These are phyloP conservation scores for Macrocystidia cucumis DNA, from an alignment of 1,284 basidiomycete species.

Conservation along the genomic window DNA sequence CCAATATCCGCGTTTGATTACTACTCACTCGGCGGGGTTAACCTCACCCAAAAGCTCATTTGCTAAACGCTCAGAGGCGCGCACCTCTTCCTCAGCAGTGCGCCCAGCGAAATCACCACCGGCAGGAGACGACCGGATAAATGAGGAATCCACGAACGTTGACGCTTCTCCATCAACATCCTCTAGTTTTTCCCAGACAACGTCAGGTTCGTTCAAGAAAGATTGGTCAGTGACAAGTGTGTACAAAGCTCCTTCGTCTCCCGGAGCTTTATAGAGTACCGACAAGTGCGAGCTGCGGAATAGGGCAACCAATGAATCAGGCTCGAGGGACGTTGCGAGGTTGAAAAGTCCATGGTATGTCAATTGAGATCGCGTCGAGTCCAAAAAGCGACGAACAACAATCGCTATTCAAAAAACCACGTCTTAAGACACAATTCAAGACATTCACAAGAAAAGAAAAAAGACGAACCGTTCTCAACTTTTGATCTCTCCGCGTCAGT, in stretches of 20 bases:
- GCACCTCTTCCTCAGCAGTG: slow-evolving; percentile 53
- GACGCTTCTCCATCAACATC: slow-evolving; percentile 78
- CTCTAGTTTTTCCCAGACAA: slow-evolving; percentile 86
- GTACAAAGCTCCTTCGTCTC: slow-evolving; percentile 44
- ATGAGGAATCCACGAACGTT: slow-evolving; percentile 69
- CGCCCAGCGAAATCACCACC: slow-evolving; percentile 78
- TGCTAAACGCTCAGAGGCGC: slow-evolving; percentile 31
- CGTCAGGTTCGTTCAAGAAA: slow-evolving; percentile 67
- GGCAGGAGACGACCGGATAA: slow-evolving; percentile 53
- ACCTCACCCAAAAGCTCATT: slow-evolving; percentile 17
- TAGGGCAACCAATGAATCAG: slow-evolving; percentile 62
- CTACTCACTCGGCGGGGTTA: slow-evolving; percentile 34
- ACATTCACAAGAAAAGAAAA: not conserved
- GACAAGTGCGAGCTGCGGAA: slow-evolving; percentile 89
- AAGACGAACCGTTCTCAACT: slow-evolving; percentile 54
- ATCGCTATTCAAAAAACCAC: slow-evolving; percentile 38
- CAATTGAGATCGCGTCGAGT: slow-evolving; percentile 70
- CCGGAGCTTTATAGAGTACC: slow-evolving; percentile 63
- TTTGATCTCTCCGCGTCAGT: slow-evolving; percentile 47
- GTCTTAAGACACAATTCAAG: slow-evolving; percentile 3
- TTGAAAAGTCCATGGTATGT: slow-evolving; percentile 80
- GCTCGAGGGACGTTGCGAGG: slow-evolving; percentile 46
- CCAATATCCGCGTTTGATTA: no score
- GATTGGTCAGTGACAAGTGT: slow-evolving; percentile 78
- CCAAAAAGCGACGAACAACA: slow-evolving; percentile 62